Evolutionary conservation across 495 filamentous ascomycete genomes (phyloP).

Genomic region (Podospora appendiculata): DNA sequence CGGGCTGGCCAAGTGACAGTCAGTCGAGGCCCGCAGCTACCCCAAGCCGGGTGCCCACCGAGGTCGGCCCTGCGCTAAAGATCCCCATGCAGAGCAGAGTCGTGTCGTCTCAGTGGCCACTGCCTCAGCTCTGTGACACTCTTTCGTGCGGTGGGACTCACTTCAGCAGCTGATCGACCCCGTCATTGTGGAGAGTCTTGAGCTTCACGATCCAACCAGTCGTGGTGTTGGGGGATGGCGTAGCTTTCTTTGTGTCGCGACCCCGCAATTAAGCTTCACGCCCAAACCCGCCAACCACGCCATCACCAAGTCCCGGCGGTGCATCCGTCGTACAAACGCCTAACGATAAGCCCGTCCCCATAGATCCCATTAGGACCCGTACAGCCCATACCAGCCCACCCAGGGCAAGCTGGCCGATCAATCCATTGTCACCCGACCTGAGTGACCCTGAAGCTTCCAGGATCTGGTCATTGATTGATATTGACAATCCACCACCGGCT

Average conservation of each 20-base stretch:
- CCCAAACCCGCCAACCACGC: slow-evolving; percentile 9
- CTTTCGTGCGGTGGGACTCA: background rate
- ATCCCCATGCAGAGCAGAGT: background rate
- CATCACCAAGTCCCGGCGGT: slow-evolving; percentile 10
- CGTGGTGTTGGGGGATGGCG: slow-evolving; percentile 2
- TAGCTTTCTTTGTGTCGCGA: slow-evolving; percentile 23
- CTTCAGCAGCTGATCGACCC: background rate
- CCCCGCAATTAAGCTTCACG: slow-evolving; percentile 26
- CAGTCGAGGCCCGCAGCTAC: background rate
- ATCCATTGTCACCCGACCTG: slow-evolving; percentile 13
- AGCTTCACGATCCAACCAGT: slow-evolving; percentile 15
- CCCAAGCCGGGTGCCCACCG: background rate
- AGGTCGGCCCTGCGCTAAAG: background rate
- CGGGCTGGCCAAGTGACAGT: too few species aligned
- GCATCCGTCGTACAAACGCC: slow-evolving; percentile 10
- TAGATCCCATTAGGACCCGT: background rate
- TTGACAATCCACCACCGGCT: background rate
- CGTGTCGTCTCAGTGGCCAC: too few species aligned
- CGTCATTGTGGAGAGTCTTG: slow-evolving; percentile 15
- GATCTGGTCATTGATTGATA: background rate
- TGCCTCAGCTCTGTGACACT: background rate
- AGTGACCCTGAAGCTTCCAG: background rate
- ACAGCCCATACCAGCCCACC: too few species aligned
- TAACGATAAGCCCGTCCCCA: slow-evolving; percentile 10
- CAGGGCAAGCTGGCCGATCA: background rate